These are phyloP conservation scores for Teunomyces atbi DNA, from an alignment of 805 yeast genomes.

Conservation along the genomic window DNA sequence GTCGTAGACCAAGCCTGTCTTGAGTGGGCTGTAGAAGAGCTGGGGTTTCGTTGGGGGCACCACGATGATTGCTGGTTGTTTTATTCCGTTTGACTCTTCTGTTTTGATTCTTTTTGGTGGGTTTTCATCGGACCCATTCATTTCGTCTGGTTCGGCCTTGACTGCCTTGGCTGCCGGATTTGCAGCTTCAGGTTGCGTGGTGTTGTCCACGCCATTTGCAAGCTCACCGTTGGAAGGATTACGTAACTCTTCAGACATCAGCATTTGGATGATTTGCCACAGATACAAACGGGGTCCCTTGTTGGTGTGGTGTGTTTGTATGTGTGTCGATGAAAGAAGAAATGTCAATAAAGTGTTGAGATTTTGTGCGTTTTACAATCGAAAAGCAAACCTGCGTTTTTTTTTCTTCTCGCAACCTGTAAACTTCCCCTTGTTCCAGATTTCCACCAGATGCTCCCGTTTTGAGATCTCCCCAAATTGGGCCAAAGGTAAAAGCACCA, in stretches of 20 bases:
- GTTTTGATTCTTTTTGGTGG: neutral
- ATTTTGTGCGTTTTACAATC: neutral
- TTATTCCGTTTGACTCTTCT: neutral
- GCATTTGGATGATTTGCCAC: neutral
- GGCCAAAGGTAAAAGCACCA: neutral
- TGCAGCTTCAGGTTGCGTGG: neutral
- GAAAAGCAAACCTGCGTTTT: neutral
- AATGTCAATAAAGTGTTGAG: slow-evolving; percentile 3
- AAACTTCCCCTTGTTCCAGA: neutral
- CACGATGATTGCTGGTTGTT: slow-evolving; percentile 20
- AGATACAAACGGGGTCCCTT: no score
- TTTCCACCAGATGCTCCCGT: neutral
- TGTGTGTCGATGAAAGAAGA: neutral
- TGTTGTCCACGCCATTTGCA: neutral
- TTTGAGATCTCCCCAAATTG: neutral
- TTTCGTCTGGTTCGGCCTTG: neutral
- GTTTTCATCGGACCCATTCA: neutral
- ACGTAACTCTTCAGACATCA: neutral
- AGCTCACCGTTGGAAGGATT: neutral
- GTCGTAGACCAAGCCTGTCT: slow-evolving; percentile 94
- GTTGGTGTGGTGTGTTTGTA: neutral
- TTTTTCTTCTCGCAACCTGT: neutral
- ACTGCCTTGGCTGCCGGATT: neutral
- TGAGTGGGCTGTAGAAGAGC: slow-evolving; percentile 67
- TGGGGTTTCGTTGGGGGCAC: slow-evolving; percentile 67